Conservation (phyloP, 441 rosid genomes). For the Raphanus hybrid region DNA sequence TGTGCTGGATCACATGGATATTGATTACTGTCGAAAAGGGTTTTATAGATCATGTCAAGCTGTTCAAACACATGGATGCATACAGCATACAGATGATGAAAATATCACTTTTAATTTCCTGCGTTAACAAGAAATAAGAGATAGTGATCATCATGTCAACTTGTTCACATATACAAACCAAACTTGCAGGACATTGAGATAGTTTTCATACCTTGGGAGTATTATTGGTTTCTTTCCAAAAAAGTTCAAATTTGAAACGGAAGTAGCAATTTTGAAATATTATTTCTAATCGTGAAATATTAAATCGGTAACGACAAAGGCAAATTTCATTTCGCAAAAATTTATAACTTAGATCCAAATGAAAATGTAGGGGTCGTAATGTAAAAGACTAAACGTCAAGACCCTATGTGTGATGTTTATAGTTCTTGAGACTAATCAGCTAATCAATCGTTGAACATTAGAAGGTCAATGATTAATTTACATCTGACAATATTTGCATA, state of each 20-base stretch:
- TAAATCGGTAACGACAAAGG: not conserved
- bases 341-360: not conserved
- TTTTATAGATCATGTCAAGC: constrained; percentile 34
- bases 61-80: constrained; percentile 30
- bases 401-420: not conserved
- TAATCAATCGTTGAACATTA: not conserved
- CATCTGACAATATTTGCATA: not conserved
- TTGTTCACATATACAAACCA: constrained; percentile 9
- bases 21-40: constrained; percentile 33
- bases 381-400: too few species aligned
- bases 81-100: not conserved
- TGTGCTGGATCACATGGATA: constrained; percentile 46
- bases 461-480: not conserved
- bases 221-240: not conserved
- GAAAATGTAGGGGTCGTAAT: constrained; percentile 10
- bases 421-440: not conserved
- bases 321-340: not conserved
- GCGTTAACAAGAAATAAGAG: not conserved
- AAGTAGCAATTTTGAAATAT: not conserved
- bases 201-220: not conserved
- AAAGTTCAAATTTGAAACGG: not conserved
- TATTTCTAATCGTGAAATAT: not conserved
- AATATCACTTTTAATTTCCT: not conserved
- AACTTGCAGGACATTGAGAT: constrained; percentile 9
- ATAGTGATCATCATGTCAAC: constrained; percentile 25